Evolutionary conservation across 495 filamentous ascomycete species (phyloP).

Genomic region (Trichoderma virens): DNA sequence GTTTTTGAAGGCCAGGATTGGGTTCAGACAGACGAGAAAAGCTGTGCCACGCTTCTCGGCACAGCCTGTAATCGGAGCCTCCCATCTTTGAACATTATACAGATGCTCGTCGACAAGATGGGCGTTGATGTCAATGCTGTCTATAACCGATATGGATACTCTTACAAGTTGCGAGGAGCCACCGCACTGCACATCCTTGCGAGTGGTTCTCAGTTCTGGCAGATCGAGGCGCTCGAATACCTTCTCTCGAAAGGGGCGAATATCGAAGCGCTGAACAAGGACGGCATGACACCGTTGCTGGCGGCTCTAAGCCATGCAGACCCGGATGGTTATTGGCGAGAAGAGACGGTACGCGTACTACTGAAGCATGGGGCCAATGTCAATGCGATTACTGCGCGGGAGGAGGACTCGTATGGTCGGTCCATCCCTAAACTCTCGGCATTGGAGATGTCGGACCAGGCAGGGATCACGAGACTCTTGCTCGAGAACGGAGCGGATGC

Average conservation of each 20-base stretch:
- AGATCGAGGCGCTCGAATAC: conserved; percentile 3
- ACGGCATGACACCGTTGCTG: background rate
- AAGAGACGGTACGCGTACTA: background rate
- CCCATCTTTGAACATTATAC: background rate
- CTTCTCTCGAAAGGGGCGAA: background rate
- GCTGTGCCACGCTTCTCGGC: background rate
- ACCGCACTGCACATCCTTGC: background rate
- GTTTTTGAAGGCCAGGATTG: background rate
- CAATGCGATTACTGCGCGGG: background rate
- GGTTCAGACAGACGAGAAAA: background rate
- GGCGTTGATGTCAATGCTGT: background rate
- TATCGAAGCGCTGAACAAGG: background rate
- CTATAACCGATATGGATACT: background rate
- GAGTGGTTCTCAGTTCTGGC: background rate
- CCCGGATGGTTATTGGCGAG: background rate
- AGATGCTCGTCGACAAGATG: background rate
- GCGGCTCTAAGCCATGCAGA: background rate
- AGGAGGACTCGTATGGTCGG: background rate
- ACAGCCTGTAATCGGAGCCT: background rate
- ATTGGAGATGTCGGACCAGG: background rate
- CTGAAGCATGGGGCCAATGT: background rate
- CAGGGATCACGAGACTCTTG: background rate
- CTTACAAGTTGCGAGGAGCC: background rate
- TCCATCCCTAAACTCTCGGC: background rate
- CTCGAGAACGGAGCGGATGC: background rate